phyloP scores from a whole-genome alignment of 2,329 filamentous ascomycete species.

The Cordyceps militaris region DNA sequence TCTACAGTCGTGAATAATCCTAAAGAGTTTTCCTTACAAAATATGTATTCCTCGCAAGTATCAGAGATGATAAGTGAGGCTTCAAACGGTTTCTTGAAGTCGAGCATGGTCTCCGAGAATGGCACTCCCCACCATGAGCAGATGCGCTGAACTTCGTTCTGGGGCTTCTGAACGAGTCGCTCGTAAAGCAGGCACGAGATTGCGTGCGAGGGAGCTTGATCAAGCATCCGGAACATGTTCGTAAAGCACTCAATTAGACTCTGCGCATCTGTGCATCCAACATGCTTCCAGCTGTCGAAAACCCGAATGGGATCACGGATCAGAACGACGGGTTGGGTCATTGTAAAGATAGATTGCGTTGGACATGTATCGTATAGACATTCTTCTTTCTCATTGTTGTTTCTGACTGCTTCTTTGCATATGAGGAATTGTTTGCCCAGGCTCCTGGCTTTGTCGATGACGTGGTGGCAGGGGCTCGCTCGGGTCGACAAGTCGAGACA shows the following conservation, averaged over 20 bases:
- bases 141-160: background rate
- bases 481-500: background rate
- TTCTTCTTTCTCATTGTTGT: background rate
- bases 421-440: background rate
- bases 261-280: background rate
- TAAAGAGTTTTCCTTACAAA: background rate
- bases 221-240: background rate
- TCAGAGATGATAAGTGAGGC: background rate
- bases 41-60: background rate
- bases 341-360: background rate
- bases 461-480: background rate
- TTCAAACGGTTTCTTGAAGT: background rate
- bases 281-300: background rate
- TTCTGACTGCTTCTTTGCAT: background rate
- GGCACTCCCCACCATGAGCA: background rate
- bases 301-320: background rate
- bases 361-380: background rate
- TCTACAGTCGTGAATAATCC: background rate
- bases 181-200: background rate
- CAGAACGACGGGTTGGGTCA: background rate
- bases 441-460: background rate
- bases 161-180: background rate
- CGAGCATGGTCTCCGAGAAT: background rate
- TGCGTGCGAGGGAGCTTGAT: background rate
- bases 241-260: background rate